Conservation (phyloP, 495 filamentous ascomycete species). For the Aspergillus saccharolyticus region DNA sequence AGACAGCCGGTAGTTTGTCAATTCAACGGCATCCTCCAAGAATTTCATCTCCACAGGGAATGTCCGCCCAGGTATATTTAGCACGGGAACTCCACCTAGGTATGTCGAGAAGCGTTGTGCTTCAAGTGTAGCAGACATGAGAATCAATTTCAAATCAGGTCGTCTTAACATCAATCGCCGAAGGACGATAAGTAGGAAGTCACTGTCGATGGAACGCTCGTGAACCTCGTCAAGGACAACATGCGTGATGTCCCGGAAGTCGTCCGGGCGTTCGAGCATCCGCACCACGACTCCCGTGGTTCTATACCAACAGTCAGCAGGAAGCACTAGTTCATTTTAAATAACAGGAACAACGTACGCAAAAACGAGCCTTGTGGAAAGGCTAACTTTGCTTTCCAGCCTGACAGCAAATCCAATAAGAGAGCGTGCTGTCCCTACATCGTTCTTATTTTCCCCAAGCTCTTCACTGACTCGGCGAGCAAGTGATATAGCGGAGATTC, state of each 20-base stretch:
- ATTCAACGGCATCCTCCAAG: conserved; percentile 84
- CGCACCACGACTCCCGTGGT: conserved; percentile 88
- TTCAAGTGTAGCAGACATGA: conserved; percentile 97
- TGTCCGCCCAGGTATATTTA: conserved; percentile 87
- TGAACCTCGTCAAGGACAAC: conserved; percentile 94
- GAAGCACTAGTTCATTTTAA: background rate
- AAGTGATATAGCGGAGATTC: conserved; percentile 93
- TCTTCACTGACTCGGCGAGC: conserved; percentile 91
- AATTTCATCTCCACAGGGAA: conserved; percentile 86
- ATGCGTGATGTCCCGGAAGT: conserved; percentile 83
- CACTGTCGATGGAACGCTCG: conserved; percentile 90
- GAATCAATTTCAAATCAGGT: conserved; percentile 72
- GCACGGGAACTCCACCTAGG: conserved; percentile 72
- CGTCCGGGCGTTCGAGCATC: conserved; percentile 85
- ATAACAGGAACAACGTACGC: conserved; percentile 45
- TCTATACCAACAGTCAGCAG: conserved; percentile 19
- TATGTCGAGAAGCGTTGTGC: conserved; percentile 87
- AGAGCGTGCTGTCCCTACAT: conserved; percentile 75
- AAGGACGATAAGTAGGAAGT: conserved; percentile 87
- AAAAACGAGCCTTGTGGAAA: conserved; percentile 78
- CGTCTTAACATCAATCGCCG: conserved; percentile 69
- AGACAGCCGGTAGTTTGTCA: conserved; percentile 65
- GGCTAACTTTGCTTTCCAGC: conserved; percentile 77
- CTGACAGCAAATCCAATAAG: conserved; percentile 92
- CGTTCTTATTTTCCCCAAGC: conserved; percentile 74